A percentile compares a stretch with the other conserved stretches of the same genome.
Conservation (phyloP, 2,329 filamentous ascomycete genomes). For the Diaporthe citri region DNA sequence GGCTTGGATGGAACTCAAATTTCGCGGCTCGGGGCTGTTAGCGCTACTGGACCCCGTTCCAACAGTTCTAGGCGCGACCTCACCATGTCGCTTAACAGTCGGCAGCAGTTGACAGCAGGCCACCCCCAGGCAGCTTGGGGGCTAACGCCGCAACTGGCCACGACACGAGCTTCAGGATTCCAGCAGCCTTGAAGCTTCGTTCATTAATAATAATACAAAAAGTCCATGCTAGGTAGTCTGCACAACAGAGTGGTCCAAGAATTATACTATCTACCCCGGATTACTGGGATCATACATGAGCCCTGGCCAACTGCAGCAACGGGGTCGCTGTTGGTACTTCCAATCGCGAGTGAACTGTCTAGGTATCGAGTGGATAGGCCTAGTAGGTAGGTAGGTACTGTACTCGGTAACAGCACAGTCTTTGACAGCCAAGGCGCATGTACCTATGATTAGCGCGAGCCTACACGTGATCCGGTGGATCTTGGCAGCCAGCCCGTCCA, state of each 20-base stretch:
- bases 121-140: too few relatives aligned
- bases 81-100: slow-evolving; percentile 18
- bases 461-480: slow-evolving; percentile 25
- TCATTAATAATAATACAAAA: background rate
- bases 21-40: slow-evolving; percentile 14
- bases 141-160: background rate
- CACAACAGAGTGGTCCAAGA: background rate
- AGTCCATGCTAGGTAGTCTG: background rate
- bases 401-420: background rate
- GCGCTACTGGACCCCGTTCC: background rate
- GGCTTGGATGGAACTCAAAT: slow-evolving; percentile 32
- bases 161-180: slow-evolving; percentile 18
- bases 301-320: background rate
- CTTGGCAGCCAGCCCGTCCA: slow-evolving; percentile 19
- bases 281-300: background rate
- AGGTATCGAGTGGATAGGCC: background rate
- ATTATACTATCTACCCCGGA: background rate
- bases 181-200: background rate
- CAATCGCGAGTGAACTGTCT: background rate
- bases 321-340: background rate
- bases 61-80: background rate
- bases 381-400: background rate
- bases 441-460: background rate
- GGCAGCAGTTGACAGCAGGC: background rate
- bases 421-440: background rate